These are phyloP conservation scores for Pouteria campechiana DNA, from an alignment of 179 eudicot genomes.

Conservation along the genomic window DNA sequence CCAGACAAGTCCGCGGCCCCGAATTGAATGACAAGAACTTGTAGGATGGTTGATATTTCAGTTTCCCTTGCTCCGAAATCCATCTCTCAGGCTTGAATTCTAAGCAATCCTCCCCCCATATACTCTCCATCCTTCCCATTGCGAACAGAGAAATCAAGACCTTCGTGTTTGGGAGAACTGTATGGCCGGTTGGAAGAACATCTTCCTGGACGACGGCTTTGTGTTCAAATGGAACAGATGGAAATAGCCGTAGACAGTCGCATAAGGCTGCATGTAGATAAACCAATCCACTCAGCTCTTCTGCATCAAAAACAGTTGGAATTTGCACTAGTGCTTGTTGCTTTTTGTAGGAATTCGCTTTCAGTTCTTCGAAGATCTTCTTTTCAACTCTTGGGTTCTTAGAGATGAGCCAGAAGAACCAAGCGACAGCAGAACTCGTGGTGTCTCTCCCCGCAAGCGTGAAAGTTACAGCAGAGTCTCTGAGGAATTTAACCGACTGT, in stretches of 20 bases:
- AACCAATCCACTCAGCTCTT: constrained; percentile 23
- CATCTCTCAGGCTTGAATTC: constrained; percentile 20
- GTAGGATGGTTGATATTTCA: constrained; percentile 11
- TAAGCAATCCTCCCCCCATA: constrained; percentile 46
- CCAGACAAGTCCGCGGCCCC: constrained; percentile 16
- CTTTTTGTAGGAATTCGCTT: too few species aligned
- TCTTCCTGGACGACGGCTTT: constrained; percentile 29
- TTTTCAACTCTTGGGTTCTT: constrained; percentile 29
- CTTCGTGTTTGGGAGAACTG: constrained; percentile 27
- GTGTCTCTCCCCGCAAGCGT: constrained; percentile 53
- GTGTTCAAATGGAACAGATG: constrained; percentile 50
- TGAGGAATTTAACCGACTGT: constrained; percentile 28
- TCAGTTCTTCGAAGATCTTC: constrained; percentile 28
- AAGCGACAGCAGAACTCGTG: constrained; percentile 45
- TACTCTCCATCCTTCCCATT: constrained; percentile 35
- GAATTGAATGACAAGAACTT: constrained; percentile 12
- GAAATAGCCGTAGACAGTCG: constrained; percentile 39
- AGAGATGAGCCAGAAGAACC: constrained; percentile 42
- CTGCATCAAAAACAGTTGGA: constrained; percentile 10
- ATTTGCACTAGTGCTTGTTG: too few species aligned
- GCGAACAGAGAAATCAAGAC: constrained; percentile 31
- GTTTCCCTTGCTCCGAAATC: constrained; percentile 6
- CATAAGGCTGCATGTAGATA: constrained; percentile 43
- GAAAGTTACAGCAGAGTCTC: constrained; percentile 29
- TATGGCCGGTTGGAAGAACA: constrained; percentile 38